Evolutionary conservation across 306 rosid genomes (phyloP), one percentile per base, ranked within the genome.

Genomic region (Cicer chorassanicum): DNA sequence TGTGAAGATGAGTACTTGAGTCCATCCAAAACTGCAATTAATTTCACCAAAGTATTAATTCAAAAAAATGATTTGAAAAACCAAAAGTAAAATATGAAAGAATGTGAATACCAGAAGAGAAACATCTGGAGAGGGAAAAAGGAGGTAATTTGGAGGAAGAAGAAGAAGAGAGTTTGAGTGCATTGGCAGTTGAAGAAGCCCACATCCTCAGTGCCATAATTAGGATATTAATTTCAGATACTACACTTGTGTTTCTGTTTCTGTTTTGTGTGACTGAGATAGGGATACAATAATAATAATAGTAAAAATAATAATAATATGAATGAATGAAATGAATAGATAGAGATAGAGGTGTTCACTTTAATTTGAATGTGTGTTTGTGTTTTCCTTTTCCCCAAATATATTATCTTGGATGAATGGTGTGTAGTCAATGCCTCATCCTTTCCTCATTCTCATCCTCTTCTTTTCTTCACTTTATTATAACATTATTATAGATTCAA

Each of bases 151-250:
- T 91, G 73, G 91, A 88, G 53, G 89, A 68, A 50, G 55, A 12
- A 56, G 74, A 61, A 34, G 76, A 70, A 70, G 98, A 89, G 68
- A 93, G 41, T 79, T 68, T 93, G 88, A 93, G 92, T 63, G 93
- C 93, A 83, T 83, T 89, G 61, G 98, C 96, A 51, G 98, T 91
- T 7, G 97, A 91, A 83, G 97, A 91, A 87, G 96, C 98, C 98
- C 98, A 93, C 89, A 88, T 81, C 85, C 93, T 88, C 4, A 93
- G 90, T 53, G 98, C 97, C 98, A 91, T 93, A 34, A 16, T 9
- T 50, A 18, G 43, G 65, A 39, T 19, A 29, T 29, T 29, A 29
- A 40, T 67, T 10, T 19, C 7, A 5, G 54, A 29, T 29, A 29
- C 4, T 29, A 53, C 9, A 10, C 2, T 54, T 18, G 6, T 18